phyloP scores from a whole-genome alignment of 352 stramenopile genomes.

The Sclerospora graminicola region DNA sequence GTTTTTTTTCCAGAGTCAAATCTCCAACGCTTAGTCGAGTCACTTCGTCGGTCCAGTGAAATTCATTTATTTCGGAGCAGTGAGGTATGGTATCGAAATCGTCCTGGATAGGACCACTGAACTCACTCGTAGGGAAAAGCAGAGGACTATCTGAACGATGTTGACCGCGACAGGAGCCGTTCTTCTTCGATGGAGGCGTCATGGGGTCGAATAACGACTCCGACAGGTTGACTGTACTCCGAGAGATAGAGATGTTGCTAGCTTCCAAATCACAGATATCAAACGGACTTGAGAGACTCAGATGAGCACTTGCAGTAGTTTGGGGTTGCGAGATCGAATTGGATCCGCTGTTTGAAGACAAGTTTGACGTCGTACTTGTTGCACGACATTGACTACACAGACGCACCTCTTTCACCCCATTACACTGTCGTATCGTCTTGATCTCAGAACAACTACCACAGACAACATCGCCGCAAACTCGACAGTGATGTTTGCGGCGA shows the following conservation, averaged over 20 bases:
- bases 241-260: slow-evolving; percentile 17
- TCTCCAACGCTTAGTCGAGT: slow-evolving; percentile 36
- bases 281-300: slow-evolving; percentile 44
- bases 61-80: slow-evolving; percentile 35
- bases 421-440: slow-evolving; percentile 56
- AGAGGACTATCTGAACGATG: slow-evolving; percentile 11
- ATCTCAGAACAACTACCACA: slow-evolving; percentile 81
- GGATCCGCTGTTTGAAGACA: slow-evolving; percentile 37
- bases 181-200: slow-evolving; percentile 34
- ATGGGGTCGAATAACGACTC: slow-evolving; percentile 48
- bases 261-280: slow-evolving; percentile 46
- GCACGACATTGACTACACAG: slow-evolving; percentile 63
- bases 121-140: slow-evolving; percentile 28
- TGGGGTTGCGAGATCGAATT: slow-evolving; percentile 11
- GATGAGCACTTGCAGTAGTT: slow-evolving; percentile 8
- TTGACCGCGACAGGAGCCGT: slow-evolving; percentile 17
- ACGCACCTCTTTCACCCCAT: slow-evolving; percentile 59
- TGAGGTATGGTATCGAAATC: slow-evolving; percentile 16
- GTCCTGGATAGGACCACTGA: slow-evolving; percentile 24
- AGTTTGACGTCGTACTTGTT: slow-evolving; percentile 43
- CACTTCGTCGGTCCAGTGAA: slow-evolving; percentile 30
- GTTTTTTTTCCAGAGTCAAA: slow-evolving; percentile 40
- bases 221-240: slow-evolving; percentile 27
- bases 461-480: slow-evolving; percentile 74
- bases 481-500: slow-evolving; percentile 78